These are phyloP conservation scores for Tylopilus felleus DNA, from an alignment of 768 basidiomycete genomes.

Conservation along the genomic window DNA sequence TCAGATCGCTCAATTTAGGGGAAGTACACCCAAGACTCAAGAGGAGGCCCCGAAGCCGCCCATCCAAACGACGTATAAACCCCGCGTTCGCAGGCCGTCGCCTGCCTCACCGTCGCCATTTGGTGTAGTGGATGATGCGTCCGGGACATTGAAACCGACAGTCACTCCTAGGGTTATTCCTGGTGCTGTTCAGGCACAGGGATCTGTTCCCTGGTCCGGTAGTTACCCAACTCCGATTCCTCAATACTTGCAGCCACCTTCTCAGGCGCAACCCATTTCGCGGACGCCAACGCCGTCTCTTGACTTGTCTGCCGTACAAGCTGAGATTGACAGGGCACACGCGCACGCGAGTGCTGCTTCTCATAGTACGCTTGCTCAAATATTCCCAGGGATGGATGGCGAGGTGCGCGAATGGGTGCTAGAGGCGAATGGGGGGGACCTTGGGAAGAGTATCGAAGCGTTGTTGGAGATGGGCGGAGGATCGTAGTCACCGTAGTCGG, in stretches of 20 bases:
- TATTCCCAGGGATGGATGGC: constrained; percentile 79
- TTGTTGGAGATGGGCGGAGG: constrained; percentile 67
- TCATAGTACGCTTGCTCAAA: constrained; percentile 75
- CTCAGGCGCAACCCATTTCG: constrained; percentile 57
- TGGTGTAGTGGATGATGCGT: constrained; percentile 46
- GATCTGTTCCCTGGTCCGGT: constrained; percentile 42
- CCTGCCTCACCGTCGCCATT: constrained; percentile 32
- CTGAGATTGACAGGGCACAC: constrained; percentile 75
- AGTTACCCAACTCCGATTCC: constrained; percentile 21
- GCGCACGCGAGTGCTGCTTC: constrained; percentile 70
- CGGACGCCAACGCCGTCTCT: constrained; percentile 68
- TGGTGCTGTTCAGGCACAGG: constrained; percentile 46
- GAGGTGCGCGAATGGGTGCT: constrained; percentile 88
- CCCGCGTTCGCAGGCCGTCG: constrained; percentile 59
- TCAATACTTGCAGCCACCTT: constrained; percentile 33
- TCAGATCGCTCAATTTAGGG: constrained; percentile 30
- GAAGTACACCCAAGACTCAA: constrained; percentile 29
- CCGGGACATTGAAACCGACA: constrained; percentile 19
- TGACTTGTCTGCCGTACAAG: constrained; percentile 67
- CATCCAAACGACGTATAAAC: constrained; percentile 71
- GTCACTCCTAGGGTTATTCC: constrained; percentile 30
- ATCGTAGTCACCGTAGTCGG: constrained; percentile 6
- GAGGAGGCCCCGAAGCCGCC: constrained; percentile 29
- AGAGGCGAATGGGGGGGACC: constrained; percentile 84
- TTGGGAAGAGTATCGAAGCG: constrained; percentile 87